Conservation (phyloP, 1,284 basidiomycete genomes). For the Ceratorhiza oryzae-sativae region DNA sequence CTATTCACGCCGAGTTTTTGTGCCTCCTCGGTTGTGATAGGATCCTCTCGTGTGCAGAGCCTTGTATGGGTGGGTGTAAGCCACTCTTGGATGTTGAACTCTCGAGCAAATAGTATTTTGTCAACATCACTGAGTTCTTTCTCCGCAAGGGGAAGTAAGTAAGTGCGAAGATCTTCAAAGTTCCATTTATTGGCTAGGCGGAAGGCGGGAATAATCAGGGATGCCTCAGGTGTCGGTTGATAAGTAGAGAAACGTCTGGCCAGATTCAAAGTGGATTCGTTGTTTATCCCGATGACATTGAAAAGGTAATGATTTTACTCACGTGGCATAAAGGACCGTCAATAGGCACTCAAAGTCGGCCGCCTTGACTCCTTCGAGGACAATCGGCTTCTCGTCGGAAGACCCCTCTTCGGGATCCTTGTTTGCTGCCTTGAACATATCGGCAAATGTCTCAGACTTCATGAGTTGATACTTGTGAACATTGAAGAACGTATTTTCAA, state of each 20-base stretch:
- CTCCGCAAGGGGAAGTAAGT: background rate
- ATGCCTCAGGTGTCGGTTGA: background rate
- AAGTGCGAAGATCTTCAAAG: constrained; percentile 12
- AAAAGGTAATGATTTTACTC: background rate
- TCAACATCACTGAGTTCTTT: constrained; percentile 4
- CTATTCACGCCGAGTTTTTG: constrained; percentile 5
- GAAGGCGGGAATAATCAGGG: background rate
- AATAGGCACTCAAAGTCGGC: background rate
- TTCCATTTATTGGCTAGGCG: constrained; percentile 36
- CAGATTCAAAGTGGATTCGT: background rate
- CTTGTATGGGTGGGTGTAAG: constrained; percentile 27
- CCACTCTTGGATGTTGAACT: constrained; percentile 33
- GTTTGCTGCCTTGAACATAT: background rate
- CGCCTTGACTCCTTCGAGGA: background rate
- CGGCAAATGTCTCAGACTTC: background rate
- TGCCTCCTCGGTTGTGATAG: constrained; percentile 32
- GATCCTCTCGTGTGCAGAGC: constrained; percentile 21
- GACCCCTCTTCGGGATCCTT: background rate
- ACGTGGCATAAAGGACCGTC: constrained; percentile 11
- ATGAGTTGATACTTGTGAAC: constrained; percentile 19
- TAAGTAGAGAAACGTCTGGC: background rate
- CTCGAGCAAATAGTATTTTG: constrained; percentile 21
- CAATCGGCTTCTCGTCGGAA: background rate
- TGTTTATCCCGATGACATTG: too few species aligned
- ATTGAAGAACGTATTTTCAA: constrained; percentile 17